phyloP scores from a whole-genome alignment of 768 basidiomycete genomes.

The Boletus tomentosulus region DNA sequence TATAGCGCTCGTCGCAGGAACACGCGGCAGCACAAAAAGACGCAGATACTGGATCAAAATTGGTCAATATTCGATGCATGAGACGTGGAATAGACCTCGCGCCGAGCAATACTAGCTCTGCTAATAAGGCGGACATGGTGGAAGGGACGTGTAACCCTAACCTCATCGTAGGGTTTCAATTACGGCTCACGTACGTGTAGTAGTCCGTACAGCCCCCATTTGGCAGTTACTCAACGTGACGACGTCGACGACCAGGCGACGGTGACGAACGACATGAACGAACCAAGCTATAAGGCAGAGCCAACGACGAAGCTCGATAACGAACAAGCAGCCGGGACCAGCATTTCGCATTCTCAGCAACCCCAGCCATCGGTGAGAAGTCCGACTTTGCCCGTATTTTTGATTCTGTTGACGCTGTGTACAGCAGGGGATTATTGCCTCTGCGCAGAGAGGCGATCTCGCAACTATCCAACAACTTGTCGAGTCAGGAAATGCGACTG shows the following conservation, averaged over 20 bases:
- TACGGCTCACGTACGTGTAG: constrained; percentile 6
- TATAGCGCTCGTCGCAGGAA: constrained; percentile 58
- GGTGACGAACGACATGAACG: constrained; percentile 29
- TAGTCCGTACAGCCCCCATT: neutral
- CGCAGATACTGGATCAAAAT: constrained; percentile 33
- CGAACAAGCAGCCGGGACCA: constrained; percentile 28
- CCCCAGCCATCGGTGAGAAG: constrained; percentile 20
- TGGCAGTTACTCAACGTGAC: constrained; percentile 1
- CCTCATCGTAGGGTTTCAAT: constrained; percentile 26
- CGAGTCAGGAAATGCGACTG: constrained; percentile 63
- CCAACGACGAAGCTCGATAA: constrained; percentile 27
- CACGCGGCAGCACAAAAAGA: constrained; percentile 57
- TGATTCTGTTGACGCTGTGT: constrained; percentile 2
- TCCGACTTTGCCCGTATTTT: neutral
- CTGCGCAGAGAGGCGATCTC: constrained; percentile 86
- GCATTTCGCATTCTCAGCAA: constrained; percentile 22
- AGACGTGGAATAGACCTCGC: constrained; percentile 17
- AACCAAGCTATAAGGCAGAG: constrained; percentile 24
- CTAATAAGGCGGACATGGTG: constrained; percentile 17
- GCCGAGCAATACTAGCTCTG: constrained; percentile 7
- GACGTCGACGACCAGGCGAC: constrained; percentile 10
- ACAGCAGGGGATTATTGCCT: constrained; percentile 66
- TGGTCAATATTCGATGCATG: neutral
- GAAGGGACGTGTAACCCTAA: constrained; percentile 24
- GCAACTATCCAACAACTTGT: constrained; percentile 58